Conservation (phyloP, 2,329 filamentous ascomycete genomes). For the Cladosporium sp. region DNA sequence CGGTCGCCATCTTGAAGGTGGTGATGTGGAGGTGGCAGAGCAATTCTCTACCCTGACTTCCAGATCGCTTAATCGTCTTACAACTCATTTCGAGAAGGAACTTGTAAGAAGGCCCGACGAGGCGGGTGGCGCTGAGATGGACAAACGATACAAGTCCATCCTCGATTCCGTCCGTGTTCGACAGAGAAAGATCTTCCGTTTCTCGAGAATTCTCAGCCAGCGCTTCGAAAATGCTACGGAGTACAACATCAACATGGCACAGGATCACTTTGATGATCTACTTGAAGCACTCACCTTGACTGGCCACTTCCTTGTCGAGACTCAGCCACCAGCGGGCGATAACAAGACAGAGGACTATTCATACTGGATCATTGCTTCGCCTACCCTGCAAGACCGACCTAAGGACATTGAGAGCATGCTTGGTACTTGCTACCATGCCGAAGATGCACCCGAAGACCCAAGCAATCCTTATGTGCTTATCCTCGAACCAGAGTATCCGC, state of each 20-base stretch:
- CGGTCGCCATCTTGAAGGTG: conserved; percentile 84
- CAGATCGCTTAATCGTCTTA: conserved; percentile 85
- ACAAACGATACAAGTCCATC: conserved; percentile 93
- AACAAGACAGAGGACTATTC: conserved; percentile 63
- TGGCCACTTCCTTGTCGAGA: conserved; percentile 84
- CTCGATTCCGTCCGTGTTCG: conserved; percentile 94
- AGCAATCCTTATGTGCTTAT: conserved; percentile 83
- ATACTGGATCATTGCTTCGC: conserved; percentile 70
- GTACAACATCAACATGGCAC: conserved; percentile 77
- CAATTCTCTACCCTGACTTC: conserved; percentile 93
- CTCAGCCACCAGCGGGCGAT: conserved; percentile 52
- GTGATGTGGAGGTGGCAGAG: conserved; percentile 94
- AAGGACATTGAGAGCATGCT: conserved; percentile 85
- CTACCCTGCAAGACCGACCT: conserved; percentile 70
- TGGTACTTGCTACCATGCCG: conserved; percentile 72
- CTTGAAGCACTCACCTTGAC: conserved; percentile 78
- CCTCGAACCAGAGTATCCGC: conserved; percentile 73
- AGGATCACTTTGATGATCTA: conserved; percentile 70
- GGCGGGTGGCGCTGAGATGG: conserved; percentile 77
- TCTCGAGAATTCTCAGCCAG: conserved; percentile 85
- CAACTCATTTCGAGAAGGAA: conserved; percentile 88
- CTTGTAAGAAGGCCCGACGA: conserved; percentile 82
- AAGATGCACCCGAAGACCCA: conserved; percentile 68
- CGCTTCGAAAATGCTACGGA: conserved; percentile 97
- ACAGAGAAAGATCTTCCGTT: conserved; percentile 94